Evolutionary conservation across 495 filamentous ascomycete species (phyloP), one percentile per base, ranked within the genome.

Genomic region (Talaromyces liani): DNA sequence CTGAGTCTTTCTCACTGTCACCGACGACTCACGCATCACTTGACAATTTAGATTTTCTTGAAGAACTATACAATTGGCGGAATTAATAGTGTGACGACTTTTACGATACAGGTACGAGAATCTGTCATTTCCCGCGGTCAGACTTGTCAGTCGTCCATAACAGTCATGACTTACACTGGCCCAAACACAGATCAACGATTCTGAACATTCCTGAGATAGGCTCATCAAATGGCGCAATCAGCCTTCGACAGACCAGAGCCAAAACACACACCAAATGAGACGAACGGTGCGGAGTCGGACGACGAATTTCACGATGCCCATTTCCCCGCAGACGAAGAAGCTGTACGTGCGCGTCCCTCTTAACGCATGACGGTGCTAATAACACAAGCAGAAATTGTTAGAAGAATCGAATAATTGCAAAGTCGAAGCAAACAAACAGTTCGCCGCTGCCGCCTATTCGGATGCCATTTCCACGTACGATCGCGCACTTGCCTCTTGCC

Each of bases 381-480:
- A 51, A 8, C 10, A 63, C 29, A 4, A 36, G n/a, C 65, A 93
- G 88, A 75, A 79, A 27, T 81, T 96, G 47, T 70, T 96, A 31
- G 72, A 80, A 33, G 85, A 92, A 77, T 90, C 92, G 16, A 86
- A 89, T 67, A 72, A 84, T 8, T 87, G 88, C 63, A 96, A 97
- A 76, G 67, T 82, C 3, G 80, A 87, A 66, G 94, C 92, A 9
- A 98, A 97, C 71, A 67, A 80, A 20, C 80, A 92, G 25, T 98
- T 96, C 73, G 76, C 80, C 2, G 82, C 82, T 12, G 83, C 83
- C 20, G 84, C 84, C 62, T 96, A 90, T 77, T 85, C 88, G 66
- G 86, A 89, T 68, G 94, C 94, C n/a, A 90, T 97, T 67, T 87
- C 88, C 71, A 87, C 84, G 69, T 98, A 98, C 77, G 89, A 92